Conservation (phyloP, 2,329 filamentous ascomycete species). For the Fusarium sambucinum region DNA sequence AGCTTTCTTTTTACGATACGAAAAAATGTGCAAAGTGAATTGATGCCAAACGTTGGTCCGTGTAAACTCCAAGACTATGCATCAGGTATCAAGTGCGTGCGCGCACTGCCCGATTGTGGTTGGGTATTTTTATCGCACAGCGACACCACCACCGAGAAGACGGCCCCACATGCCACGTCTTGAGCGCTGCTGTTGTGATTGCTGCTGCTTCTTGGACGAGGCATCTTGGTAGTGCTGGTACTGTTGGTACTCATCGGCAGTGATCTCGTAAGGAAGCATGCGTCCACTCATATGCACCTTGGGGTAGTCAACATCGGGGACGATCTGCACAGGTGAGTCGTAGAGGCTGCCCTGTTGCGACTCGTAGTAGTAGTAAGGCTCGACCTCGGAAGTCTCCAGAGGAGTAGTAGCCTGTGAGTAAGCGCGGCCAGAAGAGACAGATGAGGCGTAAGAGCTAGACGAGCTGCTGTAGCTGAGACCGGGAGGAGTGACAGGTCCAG, state of each 20-base stretch:
- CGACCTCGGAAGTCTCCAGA: slow-evolving; percentile 57
- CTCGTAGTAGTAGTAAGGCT: slow-evolving; percentile 60
- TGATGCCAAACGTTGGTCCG: slow-evolving; percentile 42
- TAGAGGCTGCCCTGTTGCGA: slow-evolving; percentile 58
- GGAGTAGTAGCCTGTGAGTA: slow-evolving; percentile 67
- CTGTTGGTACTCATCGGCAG: slow-evolving; percentile 62
- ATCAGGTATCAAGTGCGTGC: slow-evolving; percentile 27
- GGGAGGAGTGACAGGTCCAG: slow-evolving; percentile 56
- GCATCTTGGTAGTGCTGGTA: slow-evolving; percentile 60
- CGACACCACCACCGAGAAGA: slow-evolving; percentile 62
- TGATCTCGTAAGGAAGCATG: slow-evolving; percentile 68
- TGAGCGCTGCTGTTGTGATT: slow-evolving; percentile 54
- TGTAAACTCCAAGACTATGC: slow-evolving; percentile 40
- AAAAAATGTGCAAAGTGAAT: slow-evolving; percentile 36
- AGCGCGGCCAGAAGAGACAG: slow-evolving; percentile 61
- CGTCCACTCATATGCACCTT: slow-evolving; percentile 51
- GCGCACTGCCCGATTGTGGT: slow-evolving; percentile 3
- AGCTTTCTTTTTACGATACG: slow-evolving; percentile 37
- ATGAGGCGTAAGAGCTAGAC: slow-evolving; percentile 63
- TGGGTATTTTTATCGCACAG: slow-evolving; percentile 53
- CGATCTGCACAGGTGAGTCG: slow-evolving; percentile 63
- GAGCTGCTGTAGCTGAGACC: slow-evolving; percentile 64
- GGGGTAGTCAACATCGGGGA: slow-evolving; percentile 56
- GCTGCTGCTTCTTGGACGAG: slow-evolving; percentile 61
- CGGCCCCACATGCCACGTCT: slow-evolving; percentile 65